Evolutionary conservation across 23 red algal species (phyloP).

Genomic region (Pyropia yezoensis): DNA sequence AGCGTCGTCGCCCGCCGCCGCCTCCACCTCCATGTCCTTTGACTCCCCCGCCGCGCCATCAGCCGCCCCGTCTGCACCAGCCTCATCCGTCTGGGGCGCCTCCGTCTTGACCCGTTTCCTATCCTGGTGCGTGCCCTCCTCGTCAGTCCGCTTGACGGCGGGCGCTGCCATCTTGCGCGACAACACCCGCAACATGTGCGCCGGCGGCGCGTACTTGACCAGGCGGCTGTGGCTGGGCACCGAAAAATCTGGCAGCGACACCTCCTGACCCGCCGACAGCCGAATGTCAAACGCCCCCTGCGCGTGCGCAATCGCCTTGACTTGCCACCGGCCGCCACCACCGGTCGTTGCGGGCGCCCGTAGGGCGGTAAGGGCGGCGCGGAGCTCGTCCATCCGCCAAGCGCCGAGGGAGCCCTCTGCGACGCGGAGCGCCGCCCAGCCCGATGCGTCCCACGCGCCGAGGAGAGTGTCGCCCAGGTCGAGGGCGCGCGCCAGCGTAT

Average conservation of each 20-base stretch:
- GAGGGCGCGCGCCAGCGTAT: constrained; percentile 16
- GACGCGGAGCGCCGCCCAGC: constrained; percentile 25
- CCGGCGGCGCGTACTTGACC: constrained; percentile 33
- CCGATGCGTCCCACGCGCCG: constrained; percentile 17
- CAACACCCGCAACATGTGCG: too few relatives aligned
- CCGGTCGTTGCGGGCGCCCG: not conserved
- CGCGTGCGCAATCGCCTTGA: constrained; percentile 20
- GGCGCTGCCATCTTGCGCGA: too few relatives aligned
- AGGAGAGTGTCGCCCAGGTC: constrained; percentile 9
- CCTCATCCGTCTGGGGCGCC: not conserved
- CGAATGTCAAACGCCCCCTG: constrained; percentile 23
- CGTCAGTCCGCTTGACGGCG: not conserved
- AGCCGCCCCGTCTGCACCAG: not conserved
- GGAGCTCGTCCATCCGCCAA: constrained; percentile 22
- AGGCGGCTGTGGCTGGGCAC: constrained; percentile 43
- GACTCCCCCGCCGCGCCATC: not conserved
- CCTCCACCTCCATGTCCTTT: not conserved
- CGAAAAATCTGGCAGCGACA: constrained; percentile 5
- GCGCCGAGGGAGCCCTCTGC: constrained; percentile 15
- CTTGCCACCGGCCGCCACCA: not conserved
- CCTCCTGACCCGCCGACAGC: constrained; percentile 9
- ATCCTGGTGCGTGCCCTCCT: not conserved
- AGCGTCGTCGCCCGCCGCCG: too few relatives aligned
- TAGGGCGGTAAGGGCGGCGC: constrained; percentile 15
- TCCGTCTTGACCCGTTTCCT: not conserved